Evolutionary conservation across 1,284 basidiomycete species (phyloP).

Genomic region (Sanghuangporus weigelae): DNA sequence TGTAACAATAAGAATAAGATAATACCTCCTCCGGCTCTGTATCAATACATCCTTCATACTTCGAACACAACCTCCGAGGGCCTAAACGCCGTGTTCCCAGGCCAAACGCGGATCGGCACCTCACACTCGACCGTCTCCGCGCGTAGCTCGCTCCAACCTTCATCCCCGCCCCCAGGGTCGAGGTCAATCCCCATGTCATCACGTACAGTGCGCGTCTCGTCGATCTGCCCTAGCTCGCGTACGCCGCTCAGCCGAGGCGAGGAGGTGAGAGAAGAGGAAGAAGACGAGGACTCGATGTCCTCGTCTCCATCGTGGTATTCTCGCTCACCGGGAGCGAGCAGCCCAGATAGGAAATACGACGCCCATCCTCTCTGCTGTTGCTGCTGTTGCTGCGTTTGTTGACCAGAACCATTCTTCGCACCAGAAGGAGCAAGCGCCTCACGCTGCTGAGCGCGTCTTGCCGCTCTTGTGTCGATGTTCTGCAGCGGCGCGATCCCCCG

Average conservation of each 20-base stretch:
- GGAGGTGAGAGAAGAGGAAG: background rate
- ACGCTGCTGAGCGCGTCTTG: constrained; percentile 2
- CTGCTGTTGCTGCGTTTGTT: background rate
- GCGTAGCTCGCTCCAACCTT: constrained; percentile 57
- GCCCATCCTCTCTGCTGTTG: constrained; percentile 41
- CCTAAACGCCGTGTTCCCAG: constrained; percentile 85
- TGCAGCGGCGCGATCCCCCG: constrained; percentile 56
- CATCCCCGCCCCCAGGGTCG: constrained; percentile 52
- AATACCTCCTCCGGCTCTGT: no score
- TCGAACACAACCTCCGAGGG: constrained; percentile 76
- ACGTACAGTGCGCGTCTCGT: constrained; percentile 33
- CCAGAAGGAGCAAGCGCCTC: background rate
- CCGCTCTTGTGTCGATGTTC: constrained; percentile 17
- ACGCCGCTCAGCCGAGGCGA: background rate
- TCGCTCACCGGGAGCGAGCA: constrained; percentile 43
- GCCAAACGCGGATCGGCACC: constrained; percentile 83
- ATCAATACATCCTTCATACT: background rate
- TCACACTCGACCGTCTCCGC: constrained; percentile 88
- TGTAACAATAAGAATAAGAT: no score
- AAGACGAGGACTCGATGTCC: constrained; percentile 26
- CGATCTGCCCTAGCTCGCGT: constrained; percentile 29
- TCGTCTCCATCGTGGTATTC: constrained; percentile 57
- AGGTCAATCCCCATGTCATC: constrained; percentile 42
- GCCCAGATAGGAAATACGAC: constrained; percentile 46
- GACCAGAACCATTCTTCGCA: constrained; percentile 8